Base-by-base conservation (phyloP, 441 rosid genomes). In the Adansonia rubrostipa region DNA sequence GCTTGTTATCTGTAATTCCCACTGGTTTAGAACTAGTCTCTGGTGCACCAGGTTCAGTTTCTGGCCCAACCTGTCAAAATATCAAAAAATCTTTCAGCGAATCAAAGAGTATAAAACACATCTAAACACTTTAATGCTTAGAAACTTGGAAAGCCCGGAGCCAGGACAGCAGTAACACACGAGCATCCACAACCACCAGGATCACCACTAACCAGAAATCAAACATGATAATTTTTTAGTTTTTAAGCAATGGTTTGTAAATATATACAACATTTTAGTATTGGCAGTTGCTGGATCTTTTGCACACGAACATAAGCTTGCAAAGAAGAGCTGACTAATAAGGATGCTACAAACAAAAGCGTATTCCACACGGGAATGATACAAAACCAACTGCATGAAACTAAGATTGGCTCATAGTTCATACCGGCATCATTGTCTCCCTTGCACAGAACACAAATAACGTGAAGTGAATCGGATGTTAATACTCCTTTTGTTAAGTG, bases 31-130 rank as follows among this genome's bases (percentile, higher is more conserved):
- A 65, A 24, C 61, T 14, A 68, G 84, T 53, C 69, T 74, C 81
- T 0, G 60, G 42, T 45, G 53, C 67, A 47, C 28, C 63, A 47
- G 73, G 64, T 11, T 71, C 81, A 14, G 67, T 70, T 86, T 80
- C 86, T 60, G 77, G 74, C 5, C 68, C 81, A 5, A 73, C 80
- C 88, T 86, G 84, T 53, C 28, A 24, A 60, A 67, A 72, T 19
- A 62, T 10, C 20, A 4, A 20, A 24, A 73, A 60, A 69, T 64
- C 22, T 28, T 48, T 44, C 75, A 60, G 15, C 22, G 57, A 63
- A 71, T 50, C 17, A n/a, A 71, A 40, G 40, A 17, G 4, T 9
- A 58, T 33, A 4, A 50, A 19, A n/a, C 5, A 15, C 24, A 40
- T 40, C 24, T 53, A 14, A 51, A 56, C 45, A 9, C 48, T 4